Percentiles rank a stretch among this genome's conserved stretches.
Conservation (phyloP, 768 basidiomycete genomes). For the Solioccasus polychromus region DNA sequence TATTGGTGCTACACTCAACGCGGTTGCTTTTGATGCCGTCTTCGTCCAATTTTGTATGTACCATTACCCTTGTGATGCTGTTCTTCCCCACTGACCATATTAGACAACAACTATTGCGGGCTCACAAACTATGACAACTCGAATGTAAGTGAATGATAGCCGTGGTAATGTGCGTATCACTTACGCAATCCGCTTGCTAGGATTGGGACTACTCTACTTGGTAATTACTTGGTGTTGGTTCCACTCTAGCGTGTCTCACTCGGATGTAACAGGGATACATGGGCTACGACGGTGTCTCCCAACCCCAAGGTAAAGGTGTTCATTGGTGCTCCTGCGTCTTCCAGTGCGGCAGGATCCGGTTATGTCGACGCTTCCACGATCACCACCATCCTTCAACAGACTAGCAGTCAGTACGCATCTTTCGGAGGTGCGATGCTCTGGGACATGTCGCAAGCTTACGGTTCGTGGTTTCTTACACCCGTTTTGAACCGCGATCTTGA, state of each 20-base stretch:
- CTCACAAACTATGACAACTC: slow-evolving; percentile 43
- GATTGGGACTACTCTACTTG: slow-evolving; percentile 46
- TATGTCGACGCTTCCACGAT: slow-evolving; percentile 38
- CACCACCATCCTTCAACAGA: slow-evolving; percentile 34
- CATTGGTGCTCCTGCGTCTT: slow-evolving; percentile 47
- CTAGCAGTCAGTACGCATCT: slow-evolving; percentile 36
- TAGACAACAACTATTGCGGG: slow-evolving; percentile 50
- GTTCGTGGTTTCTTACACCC: slow-evolving; percentile 21
- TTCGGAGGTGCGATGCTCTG: slow-evolving; percentile 47
- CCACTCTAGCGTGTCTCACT: neutral
- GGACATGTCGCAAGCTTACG: slow-evolving; percentile 46
- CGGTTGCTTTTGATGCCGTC: slow-evolving; percentile 45
- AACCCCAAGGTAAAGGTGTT: slow-evolving; percentile 48
- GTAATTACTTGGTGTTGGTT: slow-evolving; percentile 17
- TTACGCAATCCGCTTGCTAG: slow-evolving; percentile 28
- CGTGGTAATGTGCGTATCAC: neutral
- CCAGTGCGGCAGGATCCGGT: slow-evolving; percentile 43
- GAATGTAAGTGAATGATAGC: slow-evolving; percentile 25
- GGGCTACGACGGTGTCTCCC: slow-evolving; percentile 44
- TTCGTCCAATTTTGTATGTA: slow-evolving; percentile 48
- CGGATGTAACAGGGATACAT: slow-evolving; percentile 41
- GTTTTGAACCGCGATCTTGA: neutral
- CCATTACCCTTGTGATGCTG: no score
- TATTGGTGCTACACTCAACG: slow-evolving; percentile 40
- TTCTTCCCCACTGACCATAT: neutral